Base-by-base conservation (phyloP, 805 yeast genomes). In the Saturnispora serradocipensis region DNA sequence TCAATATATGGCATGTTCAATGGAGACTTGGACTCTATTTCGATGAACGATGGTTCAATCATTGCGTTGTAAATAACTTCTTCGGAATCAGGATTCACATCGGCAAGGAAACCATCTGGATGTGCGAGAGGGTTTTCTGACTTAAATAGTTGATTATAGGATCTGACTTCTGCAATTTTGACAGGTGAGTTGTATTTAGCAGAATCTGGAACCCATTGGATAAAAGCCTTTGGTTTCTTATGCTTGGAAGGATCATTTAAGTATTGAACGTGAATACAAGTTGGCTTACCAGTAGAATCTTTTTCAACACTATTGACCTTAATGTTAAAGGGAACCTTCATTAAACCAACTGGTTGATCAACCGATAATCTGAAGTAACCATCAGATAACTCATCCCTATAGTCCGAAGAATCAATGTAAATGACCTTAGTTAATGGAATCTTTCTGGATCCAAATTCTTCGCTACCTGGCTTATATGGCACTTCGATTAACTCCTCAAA, bases 351-450 rank as follows among this genome's bases (percentile, higher is more conserved):
- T 0, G 96, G 81, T 72, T 93, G 97, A 50, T 86, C 84, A 16
- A 96, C 96, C 2, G 97, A 89, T 61, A 93, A 76, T 68, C 99
- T 82, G 78, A 88, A 93, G 70, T 88, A 93, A 60, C 88, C 96
- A 54, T 74, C 70, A 55, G 73, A 74, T 58, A 75, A 70, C 49
- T 76, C 76, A 59, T 82, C 87, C 52, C 90, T 78, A 74, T 86
- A 89, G 70, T 93, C 99, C 51, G 84, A 74, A 63, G 91, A 76
- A 68, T 93, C 99, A 63, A 93, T 88, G 74, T 80, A 93, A 56
- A 91, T 68, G 44, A 72, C 74, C 63, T 86, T 87, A 27, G 88
- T 79, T 66, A 93, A 88, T 45, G 86, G 84, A 46, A 93, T 80
- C 42, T 67, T 71, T 69, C 87, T 80, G 40, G 81, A 85, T 24